phyloP scores from a whole-genome alignment of 1,284 basidiomycete genomes.

The Cronartium quercuum region DNA sequence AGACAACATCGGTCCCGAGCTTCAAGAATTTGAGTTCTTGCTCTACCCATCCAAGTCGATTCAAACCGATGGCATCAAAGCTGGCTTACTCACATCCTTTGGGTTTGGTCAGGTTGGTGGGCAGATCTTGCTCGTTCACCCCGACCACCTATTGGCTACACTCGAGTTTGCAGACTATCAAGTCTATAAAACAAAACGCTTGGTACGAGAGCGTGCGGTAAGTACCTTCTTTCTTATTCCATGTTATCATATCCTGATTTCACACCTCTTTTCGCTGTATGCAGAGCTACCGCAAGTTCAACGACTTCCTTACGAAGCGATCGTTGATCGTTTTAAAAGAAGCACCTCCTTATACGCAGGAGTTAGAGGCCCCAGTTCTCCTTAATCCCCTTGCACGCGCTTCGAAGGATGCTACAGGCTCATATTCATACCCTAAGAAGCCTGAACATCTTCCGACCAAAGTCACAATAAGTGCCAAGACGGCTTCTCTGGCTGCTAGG shows the following conservation, averaged over 20 bases:
- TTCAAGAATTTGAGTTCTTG: conserved; percentile 80
- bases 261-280: background rate
- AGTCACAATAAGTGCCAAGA: conserved; percentile 49
- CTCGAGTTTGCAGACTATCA: conserved; percentile 68
- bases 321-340: conserved; percentile 88
- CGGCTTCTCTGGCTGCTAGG: conserved; percentile 61
- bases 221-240: background rate
- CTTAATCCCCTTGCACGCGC: conserved; percentile 88
- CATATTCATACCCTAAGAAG: conserved; percentile 68
- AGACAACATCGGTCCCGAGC: conserved; percentile 79
- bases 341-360: conserved; percentile 76
- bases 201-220: conserved; percentile 62
- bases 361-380: conserved; percentile 79
- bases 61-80: conserved; percentile 81
- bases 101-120: conserved; percentile 99
- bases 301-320: conserved; percentile 67
- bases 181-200: conserved; percentile 67
- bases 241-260: background rate
- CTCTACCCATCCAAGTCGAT: conserved; percentile 97
- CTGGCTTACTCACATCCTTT: conserved; percentile 63
- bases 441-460: conserved; percentile 50
- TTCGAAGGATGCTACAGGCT: conserved; percentile 67
- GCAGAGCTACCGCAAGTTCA: conserved; percentile 10
- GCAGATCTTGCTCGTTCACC: conserved; percentile 77
- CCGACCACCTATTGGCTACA: conserved; percentile 80